These are phyloP conservation scores for Aspergillus leporis DNA, from an alignment of 495 filamentous ascomycete genomes.

Conservation along the genomic window DNA sequence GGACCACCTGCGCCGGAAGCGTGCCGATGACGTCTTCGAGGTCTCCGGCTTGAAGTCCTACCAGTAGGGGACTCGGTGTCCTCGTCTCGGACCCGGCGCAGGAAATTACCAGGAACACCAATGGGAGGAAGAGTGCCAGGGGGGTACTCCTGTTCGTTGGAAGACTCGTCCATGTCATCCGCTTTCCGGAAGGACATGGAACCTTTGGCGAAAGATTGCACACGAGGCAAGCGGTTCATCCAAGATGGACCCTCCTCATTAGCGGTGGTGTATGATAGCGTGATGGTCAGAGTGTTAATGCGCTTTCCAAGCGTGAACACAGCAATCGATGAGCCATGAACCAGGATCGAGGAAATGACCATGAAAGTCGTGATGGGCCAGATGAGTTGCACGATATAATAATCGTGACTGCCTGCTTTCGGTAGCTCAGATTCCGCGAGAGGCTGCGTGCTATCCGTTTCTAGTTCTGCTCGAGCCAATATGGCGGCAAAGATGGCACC, in stretches of 20 bases:
- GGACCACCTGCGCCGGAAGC: constrained; percentile 80
- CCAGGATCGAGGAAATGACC: constrained; percentile 90
- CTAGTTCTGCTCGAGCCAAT: constrained; percentile 84
- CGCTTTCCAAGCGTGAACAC: constrained; percentile 98
- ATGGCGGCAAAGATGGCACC: constrained; percentile 96
- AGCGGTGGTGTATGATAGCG: constrained; percentile 90
- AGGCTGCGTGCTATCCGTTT: constrained; percentile 70
- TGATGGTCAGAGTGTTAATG: constrained; percentile 94
- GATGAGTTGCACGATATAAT: constrained; percentile 74
- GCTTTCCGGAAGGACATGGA: constrained; percentile 79
- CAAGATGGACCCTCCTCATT: constrained; percentile 88
- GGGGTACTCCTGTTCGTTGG: constrained; percentile 66
- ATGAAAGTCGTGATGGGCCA: constrained; percentile 97
- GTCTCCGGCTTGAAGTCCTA: constrained; percentile 60
- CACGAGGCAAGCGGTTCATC: constrained; percentile 92
- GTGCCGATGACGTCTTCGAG: constrained; percentile 68
- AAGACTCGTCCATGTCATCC: constrained; percentile 52
- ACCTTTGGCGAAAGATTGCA: constrained; percentile 74
- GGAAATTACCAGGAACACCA: constrained; percentile 74
- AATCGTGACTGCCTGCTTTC: constrained; percentile 49
- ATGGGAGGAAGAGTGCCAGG: constrained; percentile 80
- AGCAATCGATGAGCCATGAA: constrained; percentile 96
- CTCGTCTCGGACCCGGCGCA: constrained; percentile 79
- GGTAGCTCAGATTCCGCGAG: constrained; percentile 64
- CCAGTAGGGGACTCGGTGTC: constrained; percentile 57